A percentile compares a stretch with the other conserved stretches of the same genome.
Evolutionary conservation across 768 basidiomycete species (phyloP).

Genomic region (Kwoniella heveanensis): DNA sequence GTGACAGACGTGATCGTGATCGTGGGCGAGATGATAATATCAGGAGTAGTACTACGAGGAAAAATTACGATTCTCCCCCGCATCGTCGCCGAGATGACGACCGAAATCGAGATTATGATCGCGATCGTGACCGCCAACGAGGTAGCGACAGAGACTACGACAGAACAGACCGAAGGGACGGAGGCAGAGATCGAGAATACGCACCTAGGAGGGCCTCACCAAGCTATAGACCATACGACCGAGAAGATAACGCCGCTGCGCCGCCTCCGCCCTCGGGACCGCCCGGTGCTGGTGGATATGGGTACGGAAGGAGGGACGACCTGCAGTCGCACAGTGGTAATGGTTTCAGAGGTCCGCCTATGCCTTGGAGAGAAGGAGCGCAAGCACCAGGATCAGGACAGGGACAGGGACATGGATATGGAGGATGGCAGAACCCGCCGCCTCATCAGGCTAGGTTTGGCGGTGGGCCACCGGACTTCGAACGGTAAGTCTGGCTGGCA

Average conservation of each 20-base stretch:
- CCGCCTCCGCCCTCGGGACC: neutral
- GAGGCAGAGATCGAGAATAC: no score
- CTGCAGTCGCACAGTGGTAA: no score
- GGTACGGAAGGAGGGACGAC: constrained; percentile 26
- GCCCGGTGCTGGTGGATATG: constrained; percentile 16
- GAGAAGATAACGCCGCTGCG: neutral
- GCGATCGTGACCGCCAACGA: neutral
- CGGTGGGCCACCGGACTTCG: constrained; percentile 30
- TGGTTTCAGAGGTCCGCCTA: constrained; percentile 9
- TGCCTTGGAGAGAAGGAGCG: constrained; percentile 26
- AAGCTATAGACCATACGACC: constrained; percentile 23
- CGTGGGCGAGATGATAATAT: no score
- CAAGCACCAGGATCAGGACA: neutral
- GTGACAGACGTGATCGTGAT: neutral
- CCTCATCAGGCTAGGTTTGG: constrained; percentile 18
- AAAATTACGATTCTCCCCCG: constrained; percentile 11
- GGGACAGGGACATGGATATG: constrained; percentile 16
- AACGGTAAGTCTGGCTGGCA: constrained; percentile 39
- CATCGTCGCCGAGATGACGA: constrained; percentile 2
- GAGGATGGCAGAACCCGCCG: constrained; percentile 26
- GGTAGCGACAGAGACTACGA: constrained; percentile 6
- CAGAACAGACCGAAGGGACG: constrained; percentile 8
- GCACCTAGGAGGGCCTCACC: constrained; percentile 27
- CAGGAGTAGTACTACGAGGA: neutral
- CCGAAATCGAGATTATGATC: neutral